These are phyloP conservation scores for Hemisphaericaspora xylofermentans DNA, from an alignment of 1,139 yeast genomes.

Conservation along the genomic window DNA sequence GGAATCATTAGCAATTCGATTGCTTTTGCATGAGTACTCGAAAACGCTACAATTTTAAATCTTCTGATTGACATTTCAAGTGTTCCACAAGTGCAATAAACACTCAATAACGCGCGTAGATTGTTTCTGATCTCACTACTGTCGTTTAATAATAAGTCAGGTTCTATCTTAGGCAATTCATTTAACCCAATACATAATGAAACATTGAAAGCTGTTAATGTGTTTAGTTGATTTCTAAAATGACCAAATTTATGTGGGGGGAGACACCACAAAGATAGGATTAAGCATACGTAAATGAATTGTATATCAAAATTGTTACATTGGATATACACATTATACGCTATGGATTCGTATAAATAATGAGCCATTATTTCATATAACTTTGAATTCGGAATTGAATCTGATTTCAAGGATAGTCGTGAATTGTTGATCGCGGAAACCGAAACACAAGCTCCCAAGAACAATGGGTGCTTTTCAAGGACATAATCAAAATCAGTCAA, in stretches of 20 bases:
- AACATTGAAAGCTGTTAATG: slow-evolving; percentile 44
- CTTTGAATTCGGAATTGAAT: slow-evolving; percentile 18
- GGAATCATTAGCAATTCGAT: slow-evolving; percentile 26
- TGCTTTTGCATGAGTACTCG: slow-evolving; percentile 42
- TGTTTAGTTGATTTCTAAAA: slow-evolving; percentile 50
- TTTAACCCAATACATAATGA: slow-evolving; percentile 52
- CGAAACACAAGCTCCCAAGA: slow-evolving; percentile 46
- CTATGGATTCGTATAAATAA: slow-evolving; percentile 47
- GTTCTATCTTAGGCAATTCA: slow-evolving; percentile 26
- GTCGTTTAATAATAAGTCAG: slow-evolving; percentile 21
- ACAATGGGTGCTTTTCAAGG: slow-evolving; percentile 41
- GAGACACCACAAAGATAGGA: slow-evolving; percentile 50
- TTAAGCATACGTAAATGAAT: slow-evolving; percentile 42
- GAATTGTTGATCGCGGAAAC: slow-evolving; percentile 51
- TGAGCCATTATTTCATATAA: slow-evolving; percentile 41
- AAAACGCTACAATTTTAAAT: slow-evolving; percentile 49
- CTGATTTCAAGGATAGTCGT: slow-evolving; percentile 14
- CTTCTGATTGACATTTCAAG: slow-evolving; percentile 50
- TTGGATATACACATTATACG: slow-evolving; percentile 42
- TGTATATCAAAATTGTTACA: slow-evolving; percentile 43
- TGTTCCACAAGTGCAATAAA: slow-evolving; percentile 51
- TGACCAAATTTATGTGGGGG: slow-evolving; percentile 53
- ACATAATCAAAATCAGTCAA: slow-evolving; percentile 38
- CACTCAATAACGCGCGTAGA: slow-evolving; percentile 43
- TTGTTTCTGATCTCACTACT: slow-evolving; percentile 37